Conservation (phyloP, 495 filamentous ascomycete genomes). For the Penicillium ochrochloron region DNA sequence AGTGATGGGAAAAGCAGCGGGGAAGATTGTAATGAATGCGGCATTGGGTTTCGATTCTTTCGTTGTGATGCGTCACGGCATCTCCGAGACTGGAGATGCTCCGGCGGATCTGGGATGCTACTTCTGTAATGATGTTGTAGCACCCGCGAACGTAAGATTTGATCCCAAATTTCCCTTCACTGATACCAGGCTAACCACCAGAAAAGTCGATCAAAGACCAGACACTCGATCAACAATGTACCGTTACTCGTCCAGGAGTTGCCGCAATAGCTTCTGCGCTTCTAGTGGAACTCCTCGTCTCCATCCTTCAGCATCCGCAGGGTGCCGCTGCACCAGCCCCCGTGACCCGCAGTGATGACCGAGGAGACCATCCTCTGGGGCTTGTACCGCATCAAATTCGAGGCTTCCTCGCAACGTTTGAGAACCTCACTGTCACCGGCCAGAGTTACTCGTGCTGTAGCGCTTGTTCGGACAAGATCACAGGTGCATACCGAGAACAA, state of each 20-base stretch:
- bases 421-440: slow-evolving; percentile 81
- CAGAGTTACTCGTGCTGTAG: slow-evolving; percentile 88
- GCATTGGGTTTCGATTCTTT: slow-evolving; percentile 96
- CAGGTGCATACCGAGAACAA: slow-evolving; percentile 69
- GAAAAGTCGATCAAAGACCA: slow-evolving; percentile 84
- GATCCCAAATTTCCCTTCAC: not conserved
- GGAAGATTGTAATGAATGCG: slow-evolving; percentile 95
- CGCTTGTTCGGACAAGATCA: slow-evolving; percentile 80
- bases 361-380: slow-evolving; percentile 78
- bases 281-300: slow-evolving; percentile 88
- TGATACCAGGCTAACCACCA: slow-evolving; percentile 45
- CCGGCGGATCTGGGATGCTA: slow-evolving; percentile 82
- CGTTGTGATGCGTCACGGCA: slow-evolving; percentile 94
- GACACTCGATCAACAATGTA: slow-evolving; percentile 97
- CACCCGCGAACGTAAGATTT: slow-evolving; percentile 83
- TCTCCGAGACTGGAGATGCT: slow-evolving; percentile 44
- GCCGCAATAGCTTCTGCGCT: slow-evolving; percentile 90
- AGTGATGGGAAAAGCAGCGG: slow-evolving; percentile 89
- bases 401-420: slow-evolving; percentile 85
- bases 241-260: slow-evolving; percentile 90
- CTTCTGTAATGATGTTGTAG: slow-evolving; percentile 98
- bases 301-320: slow-evolving; percentile 82
- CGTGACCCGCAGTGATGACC: slow-evolving; percentile 54
- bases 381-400: slow-evolving; percentile 91
- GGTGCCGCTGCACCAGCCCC: slow-evolving; percentile 64